A percentile compares a stretch with the other conserved stretches of the same genome.
These are phyloP conservation scores for Saksenaea vasiformis DNA, from an alignment of 371 early-diverging fungal genomes.

Conservation along the genomic window DNA sequence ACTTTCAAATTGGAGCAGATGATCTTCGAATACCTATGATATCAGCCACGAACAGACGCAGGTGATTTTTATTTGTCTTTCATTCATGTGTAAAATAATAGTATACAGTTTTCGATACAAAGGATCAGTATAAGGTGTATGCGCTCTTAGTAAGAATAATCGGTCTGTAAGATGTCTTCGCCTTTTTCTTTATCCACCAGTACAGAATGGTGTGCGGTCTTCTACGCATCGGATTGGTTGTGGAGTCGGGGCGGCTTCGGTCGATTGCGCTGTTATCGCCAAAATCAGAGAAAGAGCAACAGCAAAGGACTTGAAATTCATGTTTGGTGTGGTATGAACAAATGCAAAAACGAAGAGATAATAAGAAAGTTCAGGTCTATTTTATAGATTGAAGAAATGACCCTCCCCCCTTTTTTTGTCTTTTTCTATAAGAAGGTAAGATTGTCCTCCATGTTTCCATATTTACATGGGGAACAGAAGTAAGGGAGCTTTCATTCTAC, in stretches of 20 bases:
- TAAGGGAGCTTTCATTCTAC: background rate
- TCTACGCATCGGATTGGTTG: background rate
- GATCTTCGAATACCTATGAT: too few species aligned
- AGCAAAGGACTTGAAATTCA: background rate
- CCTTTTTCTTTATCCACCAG: background rate
- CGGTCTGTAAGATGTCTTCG: background rate
- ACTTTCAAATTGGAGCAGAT: too few species aligned
- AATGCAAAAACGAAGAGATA: background rate
- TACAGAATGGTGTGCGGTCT: background rate
- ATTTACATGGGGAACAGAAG: background rate
- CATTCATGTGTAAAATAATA: too few species aligned
- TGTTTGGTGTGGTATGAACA: background rate
- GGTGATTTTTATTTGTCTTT: too few species aligned
- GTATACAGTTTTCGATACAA: too few species aligned
- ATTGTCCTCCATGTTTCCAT: background rate
- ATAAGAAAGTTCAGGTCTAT: background rate
- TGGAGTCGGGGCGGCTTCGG: background rate
- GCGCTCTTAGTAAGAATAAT: too few species aligned
- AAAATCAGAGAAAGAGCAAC: background rate
- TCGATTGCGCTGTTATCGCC: background rate
- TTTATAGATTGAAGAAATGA: too few species aligned
- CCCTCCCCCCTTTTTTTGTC: background rate
- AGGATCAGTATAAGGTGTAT: too few species aligned
- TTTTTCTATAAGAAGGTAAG: background rate
- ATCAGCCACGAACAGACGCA: too few species aligned